Evolutionary conservation across 805 yeast genomes (phyloP).

Genomic region (Starmerella gropengiesseri): DNA sequence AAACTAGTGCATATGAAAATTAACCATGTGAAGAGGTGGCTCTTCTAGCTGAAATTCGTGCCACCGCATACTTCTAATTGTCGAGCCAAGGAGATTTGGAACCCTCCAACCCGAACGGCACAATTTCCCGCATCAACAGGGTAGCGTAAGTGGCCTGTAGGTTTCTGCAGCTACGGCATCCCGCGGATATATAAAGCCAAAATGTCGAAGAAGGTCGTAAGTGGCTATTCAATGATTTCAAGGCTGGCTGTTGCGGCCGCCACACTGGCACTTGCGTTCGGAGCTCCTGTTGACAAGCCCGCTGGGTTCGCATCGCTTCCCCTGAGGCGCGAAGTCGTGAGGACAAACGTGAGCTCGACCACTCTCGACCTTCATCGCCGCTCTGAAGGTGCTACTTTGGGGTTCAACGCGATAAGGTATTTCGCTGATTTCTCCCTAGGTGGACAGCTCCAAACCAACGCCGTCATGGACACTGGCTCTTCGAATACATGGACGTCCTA

Average conservation of each 20-base stretch:
- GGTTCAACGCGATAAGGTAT: conserved; percentile 15
- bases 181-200: no score
- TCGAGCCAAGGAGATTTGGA: no score
- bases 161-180: no score
- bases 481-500: conserved; percentile 54
- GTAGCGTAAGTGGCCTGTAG: no score
- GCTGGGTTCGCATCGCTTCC: conserved; percentile 2
- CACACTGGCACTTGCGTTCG: neutral
- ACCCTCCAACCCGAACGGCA: no score
- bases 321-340: neutral
- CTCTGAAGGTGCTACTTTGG: neutral
- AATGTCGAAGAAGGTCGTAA: no score
- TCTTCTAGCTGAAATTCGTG: no score
- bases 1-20: no score
- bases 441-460: conserved; percentile 37
- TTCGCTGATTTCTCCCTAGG: conserved; percentile 33
- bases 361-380: neutral
- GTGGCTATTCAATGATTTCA: no score
- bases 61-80: no score
- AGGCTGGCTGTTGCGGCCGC: neutral
- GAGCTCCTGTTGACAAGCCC: neutral
- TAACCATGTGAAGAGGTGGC: no score
- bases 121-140: no score
- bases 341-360: neutral
- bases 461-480: conserved; percentile 56